phyloP scores from a whole-genome alignment of 805 yeast species.

The Metschnikowia drakensbergensis region DNA sequence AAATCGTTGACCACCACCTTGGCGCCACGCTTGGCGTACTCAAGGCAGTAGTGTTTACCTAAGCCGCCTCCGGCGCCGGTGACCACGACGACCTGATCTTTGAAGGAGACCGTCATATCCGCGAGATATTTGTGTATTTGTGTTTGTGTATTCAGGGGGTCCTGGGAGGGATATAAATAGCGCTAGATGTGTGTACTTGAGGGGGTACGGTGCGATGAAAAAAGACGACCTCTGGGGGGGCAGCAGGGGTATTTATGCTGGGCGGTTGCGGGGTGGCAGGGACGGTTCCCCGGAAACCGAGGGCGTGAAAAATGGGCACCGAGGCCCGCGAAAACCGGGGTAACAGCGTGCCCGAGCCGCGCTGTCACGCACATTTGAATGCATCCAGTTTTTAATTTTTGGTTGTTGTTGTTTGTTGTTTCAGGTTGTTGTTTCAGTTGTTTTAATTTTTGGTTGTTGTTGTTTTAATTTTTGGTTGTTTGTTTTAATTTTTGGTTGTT shows the following conservation, averaged over 20 bases:
- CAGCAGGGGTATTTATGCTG: slow-evolving; percentile 1
- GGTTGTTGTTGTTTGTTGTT: too few species aligned
- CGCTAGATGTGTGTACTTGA: not conserved
- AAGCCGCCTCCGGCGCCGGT: slow-evolving; percentile 99
- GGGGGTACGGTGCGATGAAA: not conserved
- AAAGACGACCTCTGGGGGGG: not conserved
- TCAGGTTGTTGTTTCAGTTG: too few species aligned
- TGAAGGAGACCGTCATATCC: slow-evolving; percentile 41
- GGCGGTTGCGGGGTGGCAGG: slow-evolving; percentile 15
- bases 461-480: too few species aligned
- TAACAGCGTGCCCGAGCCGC: not conserved
- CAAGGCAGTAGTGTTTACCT: slow-evolving; percentile 83
- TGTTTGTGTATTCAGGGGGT: not conserved
- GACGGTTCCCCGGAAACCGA: slow-evolving; percentile 15
- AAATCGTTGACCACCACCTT: slow-evolving; percentile 92
- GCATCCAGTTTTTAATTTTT: too few species aligned
- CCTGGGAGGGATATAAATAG: not conserved
- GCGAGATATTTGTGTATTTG: not conserved
- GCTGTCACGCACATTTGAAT: too few species aligned
- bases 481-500: too few species aligned
- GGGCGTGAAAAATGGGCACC: slow-evolving; percentile 5
- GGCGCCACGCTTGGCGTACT: slow-evolving; percentile 88
- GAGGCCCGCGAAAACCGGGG: slow-evolving; percentile 4
- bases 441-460: too few species aligned
- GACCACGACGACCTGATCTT: slow-evolving; percentile 84